These are phyloP conservation scores for Pilaira anomala DNA, from an alignment of 192 early-diverging fungal genomes.

Conservation along the genomic window DNA sequence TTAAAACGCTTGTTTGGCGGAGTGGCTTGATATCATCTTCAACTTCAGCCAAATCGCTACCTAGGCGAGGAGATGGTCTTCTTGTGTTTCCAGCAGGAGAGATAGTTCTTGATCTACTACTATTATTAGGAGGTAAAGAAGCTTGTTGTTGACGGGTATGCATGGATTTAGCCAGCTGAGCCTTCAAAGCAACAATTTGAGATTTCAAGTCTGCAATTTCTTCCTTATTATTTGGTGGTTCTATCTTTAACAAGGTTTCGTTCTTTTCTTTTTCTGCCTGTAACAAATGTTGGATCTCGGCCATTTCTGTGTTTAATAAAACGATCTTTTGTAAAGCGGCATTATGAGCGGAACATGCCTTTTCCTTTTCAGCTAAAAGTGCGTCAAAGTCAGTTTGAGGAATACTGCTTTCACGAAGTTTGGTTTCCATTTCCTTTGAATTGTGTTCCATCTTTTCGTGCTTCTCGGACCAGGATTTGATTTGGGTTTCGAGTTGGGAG, in stretches of 20 bases:
- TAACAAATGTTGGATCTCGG: conserved; percentile 50
- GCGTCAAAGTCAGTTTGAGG: conserved; percentile 47
- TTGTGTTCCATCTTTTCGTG: conserved; percentile 63
- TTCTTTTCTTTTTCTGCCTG: conserved; percentile 62
- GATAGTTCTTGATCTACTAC: background rate
- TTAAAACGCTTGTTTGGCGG: background rate
- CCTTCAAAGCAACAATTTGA: conserved; percentile 71
- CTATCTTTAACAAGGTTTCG: conserved; percentile 46
- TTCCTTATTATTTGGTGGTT: conserved; percentile 37
- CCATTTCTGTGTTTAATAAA: conserved; percentile 60
- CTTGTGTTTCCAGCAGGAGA: background rate
- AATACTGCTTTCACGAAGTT: conserved; percentile 47
- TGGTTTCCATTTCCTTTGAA: conserved; percentile 46
- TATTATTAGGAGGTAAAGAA: conserved; percentile 3
- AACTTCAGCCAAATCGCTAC: background rate
- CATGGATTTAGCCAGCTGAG: conserved; percentile 66
- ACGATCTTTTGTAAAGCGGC: conserved; percentile 51
- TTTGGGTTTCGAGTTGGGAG: conserved; percentile 60
- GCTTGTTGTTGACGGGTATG: conserved; percentile 40
- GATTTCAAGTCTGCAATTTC: conserved; percentile 63
- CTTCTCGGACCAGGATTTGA: conserved; percentile 66
- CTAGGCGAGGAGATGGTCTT: background rate
- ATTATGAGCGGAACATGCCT: conserved; percentile 58
- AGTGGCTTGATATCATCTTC: background rate
- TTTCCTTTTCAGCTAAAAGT: conserved; percentile 55